phyloP scores from a whole-genome alignment of 2,329 filamentous ascomycete genomes.

The Tricladium varicosporioides region DNA sequence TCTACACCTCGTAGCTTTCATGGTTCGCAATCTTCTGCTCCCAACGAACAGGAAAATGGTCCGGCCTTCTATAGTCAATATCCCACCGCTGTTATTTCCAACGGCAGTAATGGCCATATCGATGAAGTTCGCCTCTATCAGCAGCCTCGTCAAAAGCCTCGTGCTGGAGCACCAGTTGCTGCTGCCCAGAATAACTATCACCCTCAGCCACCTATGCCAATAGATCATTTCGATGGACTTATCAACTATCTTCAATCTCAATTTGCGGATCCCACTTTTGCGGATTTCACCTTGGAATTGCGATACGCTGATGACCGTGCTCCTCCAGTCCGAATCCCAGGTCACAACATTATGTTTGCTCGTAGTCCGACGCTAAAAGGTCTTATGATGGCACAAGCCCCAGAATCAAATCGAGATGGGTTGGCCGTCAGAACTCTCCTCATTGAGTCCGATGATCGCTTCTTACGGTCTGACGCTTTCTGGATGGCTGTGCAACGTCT shows the following conservation, averaged over 20 bases:
- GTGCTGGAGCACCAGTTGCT: constrained; percentile 18
- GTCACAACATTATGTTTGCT: constrained; percentile 54
- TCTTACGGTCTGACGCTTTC: constrained; percentile 54
- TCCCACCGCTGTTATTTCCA: constrained; percentile 40
- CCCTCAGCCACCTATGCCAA: constrained; percentile 25
- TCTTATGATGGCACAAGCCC: constrained; percentile 29
- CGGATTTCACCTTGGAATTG: constrained; percentile 48
- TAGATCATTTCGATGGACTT: constrained; percentile 38
- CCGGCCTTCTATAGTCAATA: constrained; percentile 38
- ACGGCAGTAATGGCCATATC: constrained; percentile 36
- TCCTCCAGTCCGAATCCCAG: constrained; percentile 45
- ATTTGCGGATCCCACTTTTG: constrained; percentile 40
- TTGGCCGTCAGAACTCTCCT: constrained; percentile 39
- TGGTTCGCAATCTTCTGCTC: constrained; percentile 56
- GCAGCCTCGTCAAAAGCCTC: constrained; percentile 23
- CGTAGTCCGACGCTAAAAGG: constrained; percentile 46
- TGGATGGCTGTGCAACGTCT: constrained; percentile 56
- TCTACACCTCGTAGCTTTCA: constrained; percentile 61
- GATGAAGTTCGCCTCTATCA: constrained; percentile 31
- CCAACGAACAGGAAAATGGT: constrained; percentile 41
- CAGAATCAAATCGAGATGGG: constrained; percentile 30
- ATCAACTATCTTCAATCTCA: constrained; percentile 40
- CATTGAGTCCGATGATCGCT: constrained; percentile 50
- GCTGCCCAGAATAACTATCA: constrained; percentile 16
- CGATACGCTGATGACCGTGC: constrained; percentile 42